phyloP scores from a whole-genome alignment of 2,329 filamentous ascomycete species.

The Scortechinia acanthostroma region DNA sequence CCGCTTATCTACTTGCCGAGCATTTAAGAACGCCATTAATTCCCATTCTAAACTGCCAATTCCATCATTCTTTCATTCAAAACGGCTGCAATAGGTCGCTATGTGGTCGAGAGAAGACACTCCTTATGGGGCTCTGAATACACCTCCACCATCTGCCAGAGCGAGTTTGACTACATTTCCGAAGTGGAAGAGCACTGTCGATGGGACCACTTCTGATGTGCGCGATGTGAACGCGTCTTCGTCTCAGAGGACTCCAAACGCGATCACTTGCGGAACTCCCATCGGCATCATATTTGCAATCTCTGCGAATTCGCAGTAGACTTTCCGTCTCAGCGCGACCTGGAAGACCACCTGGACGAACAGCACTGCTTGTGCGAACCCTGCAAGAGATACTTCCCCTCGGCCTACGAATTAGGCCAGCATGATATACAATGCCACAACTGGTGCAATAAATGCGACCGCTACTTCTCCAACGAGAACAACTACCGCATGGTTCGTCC shows the following conservation, averaged over 20 bases:
- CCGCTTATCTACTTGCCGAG: too few relatives aligned
- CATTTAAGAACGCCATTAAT: too few relatives aligned
- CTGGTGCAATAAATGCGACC: conserved; percentile 7
- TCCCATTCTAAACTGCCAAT: too few relatives aligned
- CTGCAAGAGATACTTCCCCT: neutral
- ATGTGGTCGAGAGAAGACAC: too few relatives aligned
- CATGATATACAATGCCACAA: conserved; percentile 6
- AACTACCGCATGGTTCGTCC: conserved; percentile 8
- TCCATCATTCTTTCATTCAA: too few relatives aligned
- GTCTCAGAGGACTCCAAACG: neutral
- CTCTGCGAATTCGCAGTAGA: conserved; percentile 5
- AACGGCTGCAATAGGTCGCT: too few relatives aligned
- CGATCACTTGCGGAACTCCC: conserved; percentile 4
- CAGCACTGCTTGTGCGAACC: neutral
- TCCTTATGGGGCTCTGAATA: too few relatives aligned
- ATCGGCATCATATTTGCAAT: conserved; percentile 5
- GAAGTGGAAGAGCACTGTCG: too few relatives aligned
- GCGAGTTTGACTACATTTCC: too few relatives aligned
- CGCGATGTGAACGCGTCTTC: neutral
- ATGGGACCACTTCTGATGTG: too few relatives aligned
- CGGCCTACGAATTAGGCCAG: neutral
- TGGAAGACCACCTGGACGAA: conserved; percentile 5
- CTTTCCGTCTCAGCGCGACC: conserved; percentile 3
- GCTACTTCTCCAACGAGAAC: conserved; percentile 8
- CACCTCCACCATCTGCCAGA: too few relatives aligned